Base-by-base conservation (phyloP, 257 asterid genomes). In the Solanum corneliomulleri region DNA sequence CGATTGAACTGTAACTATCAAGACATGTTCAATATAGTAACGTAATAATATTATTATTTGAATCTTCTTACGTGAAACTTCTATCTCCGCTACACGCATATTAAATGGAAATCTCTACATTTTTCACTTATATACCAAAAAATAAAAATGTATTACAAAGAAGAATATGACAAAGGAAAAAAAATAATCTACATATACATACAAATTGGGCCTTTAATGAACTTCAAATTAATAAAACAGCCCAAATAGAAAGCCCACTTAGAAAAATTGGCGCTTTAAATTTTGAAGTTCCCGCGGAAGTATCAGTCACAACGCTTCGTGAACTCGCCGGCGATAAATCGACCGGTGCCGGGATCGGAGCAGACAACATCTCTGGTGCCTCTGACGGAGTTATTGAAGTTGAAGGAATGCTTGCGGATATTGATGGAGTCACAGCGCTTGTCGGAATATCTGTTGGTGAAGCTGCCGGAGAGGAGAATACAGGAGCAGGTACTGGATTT, bases 391-490 rank as follows among this genome's bases (percentile, higher is more conserved):
- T 86, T 0, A 90, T 88, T 2, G 93, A 91, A 88, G 86, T 89
- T 25, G 94, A 91, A 56, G 96, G 96, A 10, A 90, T 74, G 4
- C 87, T 87, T 7, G 89, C 27, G 14, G 89, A 25, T 9, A 90
- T 87, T 5, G 92, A 78, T 4, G 89, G 93, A 20, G 89, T 87
- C 13, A 29, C 86, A 10, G 87, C 68, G n/a, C 90, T 82, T 1
- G 93, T 84, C 9, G 96, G 94, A 3, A 89, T 93, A 1, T 88
- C 90, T 16, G 91, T 89, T 2, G 95, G 93, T 5, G 95, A 64
- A 81, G 92, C 84, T 85, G 66, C 31, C 8, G 89, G 18, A 3
- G 69, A 64, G 14, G 90, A 66, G 52, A 86, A 76, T 41, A 93
- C 89, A 25, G 91, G 91, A 77, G 91, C 87, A 86, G 86, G 82